Percentiles rank a stretch among this genome's conserved stretches.
Conservation (phyloP, 2,329 filamentous ascomycete genomes). For the Parastagonospora nodorum region DNA sequence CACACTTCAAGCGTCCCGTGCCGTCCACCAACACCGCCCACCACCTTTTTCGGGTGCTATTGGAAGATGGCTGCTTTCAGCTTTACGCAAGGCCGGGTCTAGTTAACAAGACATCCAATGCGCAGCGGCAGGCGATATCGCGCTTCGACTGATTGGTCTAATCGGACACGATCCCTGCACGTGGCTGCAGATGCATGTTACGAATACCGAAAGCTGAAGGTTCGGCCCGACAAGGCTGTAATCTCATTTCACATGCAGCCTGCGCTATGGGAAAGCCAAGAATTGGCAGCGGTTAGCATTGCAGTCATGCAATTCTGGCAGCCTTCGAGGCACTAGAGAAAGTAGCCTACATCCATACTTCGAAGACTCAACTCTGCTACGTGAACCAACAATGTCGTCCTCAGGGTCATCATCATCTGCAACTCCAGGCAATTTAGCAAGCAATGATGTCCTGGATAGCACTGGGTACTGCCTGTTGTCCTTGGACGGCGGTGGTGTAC, state of each 20-base stretch:
- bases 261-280: neutral
- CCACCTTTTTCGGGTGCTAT: neutral
- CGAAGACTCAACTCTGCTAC: too few species aligned
- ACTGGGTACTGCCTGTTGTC: constrained; percentile 15
- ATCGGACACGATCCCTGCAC: neutral
- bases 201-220: neutral
- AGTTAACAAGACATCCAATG: too few species aligned
- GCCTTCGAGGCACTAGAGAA: neutral
- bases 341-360: too few species aligned
- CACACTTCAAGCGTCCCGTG: neutral
- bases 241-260: neutral
- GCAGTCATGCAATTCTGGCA: neutral
- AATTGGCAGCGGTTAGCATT: neutral
- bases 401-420: neutral
- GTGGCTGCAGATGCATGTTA: neutral
- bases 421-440: neutral
- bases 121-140: too few species aligned
- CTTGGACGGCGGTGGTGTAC: constrained; percentile 30
- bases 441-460: constrained; percentile 7
- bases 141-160: neutral
- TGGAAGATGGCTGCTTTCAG: neutral
- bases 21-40: neutral
- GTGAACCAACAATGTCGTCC: neutral
- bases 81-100: neutral
- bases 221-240: neutral